Evolutionary conservation across 768 basidiomycete species (phyloP), one percentile per base, ranked within the genome.

Genomic region (Melanogaster broomeanus): DNA sequence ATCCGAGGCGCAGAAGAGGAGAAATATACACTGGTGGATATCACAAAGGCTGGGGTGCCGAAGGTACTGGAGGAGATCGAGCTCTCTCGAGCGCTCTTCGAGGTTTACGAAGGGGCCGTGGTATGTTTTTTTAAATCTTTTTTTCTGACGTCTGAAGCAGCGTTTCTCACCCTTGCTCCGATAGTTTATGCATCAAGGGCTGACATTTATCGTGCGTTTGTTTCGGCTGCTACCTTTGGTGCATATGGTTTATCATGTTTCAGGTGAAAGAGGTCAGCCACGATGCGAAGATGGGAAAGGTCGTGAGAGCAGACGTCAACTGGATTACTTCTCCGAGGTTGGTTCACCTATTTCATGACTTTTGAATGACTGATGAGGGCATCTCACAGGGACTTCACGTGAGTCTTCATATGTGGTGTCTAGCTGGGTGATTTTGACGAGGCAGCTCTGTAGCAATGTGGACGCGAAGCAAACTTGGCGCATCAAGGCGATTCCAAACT

Each of bases 171-270:
- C 8, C 21, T 11, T 31, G 11, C 21, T 24, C 15, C 16, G 30
- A 27, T 45, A 92, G 87, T 96, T 90, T 68, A 83, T 95, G 69
- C 92, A 94, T 61, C 93, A 93, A 72, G 93, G 93, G 4, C 57
- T 84, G 53, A 84, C 90, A 0, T 94, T 84, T 65, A 76, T 94
- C 39, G 91, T 90, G 55, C 61, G 79, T 65, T 18, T 16, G 28
- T 33, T 16, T n/a, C 28, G 30, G 27, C 27, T 12, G 13, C 5
- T 8, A 18, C 33, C 22, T n/a, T 10, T 33, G 16, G 24, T 24
- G 25, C 34, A 25, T 43, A 22, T 16, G 11, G 42, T 52, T 61
- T 8, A 59, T 45, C 9, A 16, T 41, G 19, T 16, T n/a, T 28
- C 53, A 90, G 88, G 80, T 92, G 51, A 81, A 80, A 64, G 88